These are phyloP conservation scores for Tilletia setariae DNA, from an alignment of 1,284 basidiomycete genomes.

Conservation along the genomic window DNA sequence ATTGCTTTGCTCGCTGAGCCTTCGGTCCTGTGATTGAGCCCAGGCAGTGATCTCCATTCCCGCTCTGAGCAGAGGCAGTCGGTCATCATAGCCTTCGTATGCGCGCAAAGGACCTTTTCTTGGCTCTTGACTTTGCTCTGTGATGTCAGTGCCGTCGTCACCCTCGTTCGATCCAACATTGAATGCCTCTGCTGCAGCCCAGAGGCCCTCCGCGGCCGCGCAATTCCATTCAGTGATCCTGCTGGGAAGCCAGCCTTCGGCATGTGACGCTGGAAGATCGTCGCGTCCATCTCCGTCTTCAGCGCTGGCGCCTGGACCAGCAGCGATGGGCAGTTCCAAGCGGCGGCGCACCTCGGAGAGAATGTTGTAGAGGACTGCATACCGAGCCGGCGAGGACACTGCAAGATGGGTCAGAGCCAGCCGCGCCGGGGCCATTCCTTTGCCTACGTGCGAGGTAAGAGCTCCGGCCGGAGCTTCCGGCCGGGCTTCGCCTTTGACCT, in stretches of 20 bases:
- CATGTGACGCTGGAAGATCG: constrained; percentile 16
- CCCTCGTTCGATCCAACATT: neutral
- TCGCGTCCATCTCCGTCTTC: constrained; percentile 16
- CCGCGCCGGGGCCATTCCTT: constrained; percentile 15
- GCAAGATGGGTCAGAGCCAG: constrained; percentile 17
- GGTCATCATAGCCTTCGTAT: constrained; percentile 33
- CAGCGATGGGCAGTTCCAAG: neutral
- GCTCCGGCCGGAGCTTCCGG: constrained; percentile 14
- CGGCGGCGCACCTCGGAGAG: constrained; percentile 23
- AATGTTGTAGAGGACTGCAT: constrained; percentile 22
- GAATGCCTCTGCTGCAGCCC: constrained; percentile 45
- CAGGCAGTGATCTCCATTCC: constrained; percentile 29
- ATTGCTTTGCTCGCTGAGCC: neutral
- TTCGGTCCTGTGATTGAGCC: constrained; percentile 12
- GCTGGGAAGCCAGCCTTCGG: constrained; percentile 32
- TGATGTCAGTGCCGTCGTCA: neutral
- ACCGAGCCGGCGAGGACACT: constrained; percentile 19
- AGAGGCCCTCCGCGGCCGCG: constrained; percentile 43
- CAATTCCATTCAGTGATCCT: constrained; percentile 39
- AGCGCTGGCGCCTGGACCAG: neutral
- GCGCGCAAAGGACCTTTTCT: constrained; percentile 5
- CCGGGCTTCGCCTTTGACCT: constrained; percentile 9
- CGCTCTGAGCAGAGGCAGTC: constrained; percentile 29
- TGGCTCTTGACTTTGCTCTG: too few relatives aligned
- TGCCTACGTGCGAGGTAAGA: constrained; percentile 5